These are phyloP conservation scores for Heimioporus sp. DNA, from an alignment of 768 basidiomycete species.

Conservation along the genomic window DNA sequence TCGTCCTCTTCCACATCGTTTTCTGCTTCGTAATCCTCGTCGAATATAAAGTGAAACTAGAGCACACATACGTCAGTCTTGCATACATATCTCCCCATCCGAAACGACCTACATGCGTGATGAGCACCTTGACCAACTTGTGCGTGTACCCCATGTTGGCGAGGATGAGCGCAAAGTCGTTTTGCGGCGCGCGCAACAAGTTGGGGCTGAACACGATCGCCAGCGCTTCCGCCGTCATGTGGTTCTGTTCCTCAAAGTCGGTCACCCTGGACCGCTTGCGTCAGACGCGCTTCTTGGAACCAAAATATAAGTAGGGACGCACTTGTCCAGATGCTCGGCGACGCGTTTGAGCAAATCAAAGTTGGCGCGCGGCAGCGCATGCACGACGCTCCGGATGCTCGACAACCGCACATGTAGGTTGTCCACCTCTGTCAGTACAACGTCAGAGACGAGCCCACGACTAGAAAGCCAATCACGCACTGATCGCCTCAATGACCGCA, in stretches of 20 bases:
- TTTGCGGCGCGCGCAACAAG: conserved; percentile 71
- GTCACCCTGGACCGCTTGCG: conserved; percentile 54
- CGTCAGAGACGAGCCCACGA: not conserved
- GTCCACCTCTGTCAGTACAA: conserved; percentile 53
- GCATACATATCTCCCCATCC: not conserved
- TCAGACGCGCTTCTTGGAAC: too few relatives aligned
- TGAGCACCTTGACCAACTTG: conserved; percentile 71
- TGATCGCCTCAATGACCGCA: conserved; percentile 66
- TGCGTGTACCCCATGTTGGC: conserved; percentile 79
- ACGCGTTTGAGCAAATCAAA: conserved; percentile 80
- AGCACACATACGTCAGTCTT: conserved; percentile 3
- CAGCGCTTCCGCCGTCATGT: conserved; percentile 84
- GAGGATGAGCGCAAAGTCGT: conserved; percentile 74
- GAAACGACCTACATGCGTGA: conserved; percentile 64
- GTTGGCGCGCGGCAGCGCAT: conserved; percentile 65
- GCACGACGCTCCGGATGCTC: conserved; percentile 66
- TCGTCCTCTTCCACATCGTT: conserved; percentile 63
- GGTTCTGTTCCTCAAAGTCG: conserved; percentile 84
- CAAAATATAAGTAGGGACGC: conserved; percentile 11
- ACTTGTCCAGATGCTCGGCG: conserved; percentile 82
- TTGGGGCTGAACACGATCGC: conserved; percentile 88
- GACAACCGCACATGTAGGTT: conserved; percentile 65
- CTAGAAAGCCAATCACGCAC: conserved; percentile 39
- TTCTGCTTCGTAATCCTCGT: conserved; percentile 58
- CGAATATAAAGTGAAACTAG: conserved; percentile 70